Evolutionary conservation across 768 basidiomycete species (phyloP), one percentile per base, ranked within the genome.

Genomic region (Gautieria morchelliformis): DNA sequence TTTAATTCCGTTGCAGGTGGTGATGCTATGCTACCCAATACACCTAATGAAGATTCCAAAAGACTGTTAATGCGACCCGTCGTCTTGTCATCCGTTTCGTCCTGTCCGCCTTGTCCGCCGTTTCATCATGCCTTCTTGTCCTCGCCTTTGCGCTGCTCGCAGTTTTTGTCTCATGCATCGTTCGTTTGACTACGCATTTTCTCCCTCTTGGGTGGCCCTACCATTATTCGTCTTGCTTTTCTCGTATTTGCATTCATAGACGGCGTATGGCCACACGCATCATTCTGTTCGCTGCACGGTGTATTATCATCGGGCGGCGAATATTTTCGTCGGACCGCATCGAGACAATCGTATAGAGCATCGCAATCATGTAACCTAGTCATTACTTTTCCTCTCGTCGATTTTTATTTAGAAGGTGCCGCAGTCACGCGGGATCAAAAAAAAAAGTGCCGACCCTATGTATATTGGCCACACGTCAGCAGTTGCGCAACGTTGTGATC

Each of bases 1-100:
- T 33, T 27, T 53, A 9, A 42, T 3, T 15, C 11, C 52, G 20
- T 49, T 24, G 37, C 66, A 78, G 81, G 79, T 80, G 81, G 80
- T 78, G 74, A 69, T 44, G 47, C n/a, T 49, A 49, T n/a, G 6
- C 24, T 49, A 49, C 48, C 22, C 46, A 10, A 9, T 49, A n/a
- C n/a, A 17, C 11, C 20, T 47, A 47, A 35, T 57, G 22, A 20
- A 15, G 24, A 41, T 53, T 55, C 45, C 32, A 47, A 22, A 45
- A 33, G 44, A 39, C 46, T 42, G 20, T 35, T 19, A 15, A 24
- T 11, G 17, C 32, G 32, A n/a, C 46, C 46, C 49, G 56, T 57
- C 37, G 10, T 37, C 47, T 49, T 45, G 32, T 48, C 32, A 39
- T 47, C 15, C 27, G 5, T 27, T 27, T 27, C 27, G 3, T 27